Percentiles rank a stretch among this genome's conserved stretches.
Evolutionary conservation across 2,329 filamentous ascomycete species (phyloP).

Genomic region (Colletotrichum truncatum): DNA sequence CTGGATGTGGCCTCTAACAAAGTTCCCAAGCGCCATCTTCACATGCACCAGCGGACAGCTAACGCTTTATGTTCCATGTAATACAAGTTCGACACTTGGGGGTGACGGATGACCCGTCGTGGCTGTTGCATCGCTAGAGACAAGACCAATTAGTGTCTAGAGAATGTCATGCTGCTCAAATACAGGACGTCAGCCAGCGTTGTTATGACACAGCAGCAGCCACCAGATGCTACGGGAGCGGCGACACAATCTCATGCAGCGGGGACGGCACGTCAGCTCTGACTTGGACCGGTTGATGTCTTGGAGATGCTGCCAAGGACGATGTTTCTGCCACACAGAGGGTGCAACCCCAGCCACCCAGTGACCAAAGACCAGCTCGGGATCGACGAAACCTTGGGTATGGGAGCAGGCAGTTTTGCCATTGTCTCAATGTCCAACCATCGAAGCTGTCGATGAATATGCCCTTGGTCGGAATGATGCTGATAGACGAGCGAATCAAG

Average conservation of each 20-base stretch:
- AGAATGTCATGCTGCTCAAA: not conserved
- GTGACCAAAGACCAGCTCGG: not conserved
- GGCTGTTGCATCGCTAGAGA: conserved; percentile 12
- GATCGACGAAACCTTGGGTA: not conserved
- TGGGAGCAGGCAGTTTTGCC: not conserved
- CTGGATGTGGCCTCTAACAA: conserved; percentile 13
- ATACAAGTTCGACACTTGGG: not conserved
- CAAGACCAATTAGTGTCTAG: conserved; percentile 6
- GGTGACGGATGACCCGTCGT: conserved; percentile 5
- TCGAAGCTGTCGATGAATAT: not conserved
- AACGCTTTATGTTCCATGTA: not conserved
- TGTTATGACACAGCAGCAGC: not conserved
- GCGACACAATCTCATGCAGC: conserved; percentile 7
- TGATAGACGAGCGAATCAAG: not conserved
- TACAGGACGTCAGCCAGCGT: conserved; percentile 12
- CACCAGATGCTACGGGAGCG: conserved; percentile 6
- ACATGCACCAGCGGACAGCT: conserved; percentile 16
- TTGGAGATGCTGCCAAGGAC: not conserved
- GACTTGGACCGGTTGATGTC: not conserved
- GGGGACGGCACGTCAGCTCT: not conserved
- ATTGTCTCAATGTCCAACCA: not conserved
- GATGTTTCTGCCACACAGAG: not conserved
- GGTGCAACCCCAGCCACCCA: too few species aligned
- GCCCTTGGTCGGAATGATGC: not conserved
- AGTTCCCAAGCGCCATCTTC: conserved; percentile 25